Evolutionary conservation across 2,329 filamentous ascomycete genomes (phyloP).

Genomic region (Colletotrichum somersetense): DNA sequence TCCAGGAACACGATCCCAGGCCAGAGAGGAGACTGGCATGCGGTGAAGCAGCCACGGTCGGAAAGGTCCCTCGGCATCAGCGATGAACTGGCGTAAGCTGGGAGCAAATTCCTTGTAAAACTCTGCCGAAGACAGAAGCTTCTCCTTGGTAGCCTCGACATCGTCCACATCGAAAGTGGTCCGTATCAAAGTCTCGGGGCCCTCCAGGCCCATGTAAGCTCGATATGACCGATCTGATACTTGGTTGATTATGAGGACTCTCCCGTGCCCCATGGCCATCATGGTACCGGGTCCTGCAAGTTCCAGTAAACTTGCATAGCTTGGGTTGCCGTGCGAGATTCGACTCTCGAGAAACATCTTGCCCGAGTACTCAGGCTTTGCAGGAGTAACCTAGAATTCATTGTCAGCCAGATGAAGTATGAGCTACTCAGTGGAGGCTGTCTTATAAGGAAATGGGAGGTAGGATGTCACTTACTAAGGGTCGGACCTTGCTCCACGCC

Average conservation of each 20-base stretch:
- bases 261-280: constrained; percentile 4
- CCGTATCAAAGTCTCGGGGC: not conserved
- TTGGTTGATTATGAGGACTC: constrained; percentile 9
- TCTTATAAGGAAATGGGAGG: too few species aligned
- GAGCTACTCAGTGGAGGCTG: too few species aligned
- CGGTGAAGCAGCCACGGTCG: constrained; percentile 24
- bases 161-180: not conserved
- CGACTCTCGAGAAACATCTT: constrained; percentile 19
- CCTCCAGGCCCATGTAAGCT: constrained; percentile 17
- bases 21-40: constrained; percentile 22
- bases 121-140: not conserved
- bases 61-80: constrained; percentile 14
- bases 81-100: constrained; percentile 3
- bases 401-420: not conserved
- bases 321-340: constrained; percentile 13
- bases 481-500: constrained; percentile 31
- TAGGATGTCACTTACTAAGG: constrained; percentile 1
- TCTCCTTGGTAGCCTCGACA: not conserved
- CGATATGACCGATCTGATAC: constrained; percentile 19
- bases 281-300: constrained; percentile 5
- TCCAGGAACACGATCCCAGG: constrained; percentile 17
- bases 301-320: constrained; percentile 6
- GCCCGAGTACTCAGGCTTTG: constrained; percentile 26
- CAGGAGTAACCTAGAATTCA: not conserved
- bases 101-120: constrained; percentile 9